Evolutionary conservation across 2,329 filamentous ascomycete species (phyloP), one percentile per base, ranked within the genome.

Genomic region (Aspergillus neotritici): DNA sequence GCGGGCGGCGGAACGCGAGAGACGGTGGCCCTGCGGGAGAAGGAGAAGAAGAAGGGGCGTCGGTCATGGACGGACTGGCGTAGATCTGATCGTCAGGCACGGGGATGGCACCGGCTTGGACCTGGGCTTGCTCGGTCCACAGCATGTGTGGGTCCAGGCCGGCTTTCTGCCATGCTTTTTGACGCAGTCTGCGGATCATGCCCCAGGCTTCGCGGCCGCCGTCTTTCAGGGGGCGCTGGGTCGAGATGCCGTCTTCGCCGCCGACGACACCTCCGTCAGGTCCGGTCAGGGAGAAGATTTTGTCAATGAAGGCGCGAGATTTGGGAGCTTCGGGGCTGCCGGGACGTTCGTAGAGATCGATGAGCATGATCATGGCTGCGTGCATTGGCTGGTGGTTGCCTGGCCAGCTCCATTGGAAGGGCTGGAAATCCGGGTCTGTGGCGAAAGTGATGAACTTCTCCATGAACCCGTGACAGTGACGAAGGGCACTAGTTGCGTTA

Each of bases 361-460:
- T 70, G 16, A 74, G 65, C 62, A 73, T 66, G 40, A 74, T 72
- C 66, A 66, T 69, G 29, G 54, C 50, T 3, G 54, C 54, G 33
- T 56, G 54, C 54, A 56, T 55, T 28, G 54, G 54, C 34, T 56
- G 54, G 15, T 56, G 54, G 17, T 56, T 56, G 4, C 69, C 68
- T 31, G 70, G 69, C 70, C 70, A 73, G 45, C 67, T 70, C 71
- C 71, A 74, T 37, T 71, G 67, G 37, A 74, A 73, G 0, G 69
- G 68, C 46, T 73, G 67, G 33, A 74, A 69, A 36, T 71, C 68
- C 14, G 69, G 64, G 48, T 72, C 70, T 3, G 67, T 69, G 4
- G 68, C 69, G 16, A 74, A 55, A n/a, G 64, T 63, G 14, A 73
- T 67, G 40, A 73, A 74, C 39, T 74, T 74, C 36, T 70, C 64